A percentile compares a stretch with the other conserved stretches of the same genome.
phyloP scores from a whole-genome alignment of 2,329 filamentous ascomycete species.

The Pyrenochaeta sp. region DNA sequence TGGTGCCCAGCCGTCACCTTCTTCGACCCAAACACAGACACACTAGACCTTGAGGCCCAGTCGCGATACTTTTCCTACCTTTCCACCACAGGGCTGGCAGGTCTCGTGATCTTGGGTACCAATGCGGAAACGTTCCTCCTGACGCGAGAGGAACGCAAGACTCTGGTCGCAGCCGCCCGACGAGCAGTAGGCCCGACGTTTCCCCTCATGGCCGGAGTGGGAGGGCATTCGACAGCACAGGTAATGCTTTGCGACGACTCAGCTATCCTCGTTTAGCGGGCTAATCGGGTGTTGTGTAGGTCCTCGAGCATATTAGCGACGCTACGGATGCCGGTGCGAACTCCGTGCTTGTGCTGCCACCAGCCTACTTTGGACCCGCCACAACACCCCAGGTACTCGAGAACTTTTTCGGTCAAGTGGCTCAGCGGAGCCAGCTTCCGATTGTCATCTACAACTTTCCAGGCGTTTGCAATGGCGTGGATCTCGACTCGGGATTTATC shows the following conservation, averaged over 20 bases:
- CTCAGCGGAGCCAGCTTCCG: constrained; percentile 65
- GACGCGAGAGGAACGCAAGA: constrained; percentile 50
- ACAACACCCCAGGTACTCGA: constrained; percentile 52
- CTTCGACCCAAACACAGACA: constrained; percentile 49
- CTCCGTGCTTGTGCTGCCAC: constrained; percentile 52
- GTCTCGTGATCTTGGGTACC: constrained; percentile 52
- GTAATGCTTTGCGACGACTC: constrained; percentile 19
- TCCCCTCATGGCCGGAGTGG: constrained; percentile 53
- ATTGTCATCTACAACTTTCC: constrained; percentile 78
- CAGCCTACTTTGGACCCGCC: constrained; percentile 53
- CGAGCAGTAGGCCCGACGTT: constrained; percentile 48
- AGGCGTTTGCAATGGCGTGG: constrained; percentile 70
- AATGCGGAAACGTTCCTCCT: constrained; percentile 56
- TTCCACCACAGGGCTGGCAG: constrained; percentile 50
- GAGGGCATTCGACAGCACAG: constrained; percentile 52
- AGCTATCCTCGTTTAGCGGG: not conserved
- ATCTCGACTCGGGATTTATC: constrained; percentile 72
- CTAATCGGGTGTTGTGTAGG: not conserved
- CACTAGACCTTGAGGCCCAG: constrained; percentile 50
- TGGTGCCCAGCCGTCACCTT: constrained; percentile 53
- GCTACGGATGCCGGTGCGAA: constrained; percentile 50
- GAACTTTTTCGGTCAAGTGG: constrained; percentile 57
- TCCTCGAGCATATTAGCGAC: constrained; percentile 48
- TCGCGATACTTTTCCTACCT: constrained; percentile 53
- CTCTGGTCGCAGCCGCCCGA: constrained; percentile 48